A percentile compares a stretch with the other conserved stretches of the same genome.
Evolutionary conservation across 768 basidiomycete species (phyloP).

Genomic region (Boletales sp.): DNA sequence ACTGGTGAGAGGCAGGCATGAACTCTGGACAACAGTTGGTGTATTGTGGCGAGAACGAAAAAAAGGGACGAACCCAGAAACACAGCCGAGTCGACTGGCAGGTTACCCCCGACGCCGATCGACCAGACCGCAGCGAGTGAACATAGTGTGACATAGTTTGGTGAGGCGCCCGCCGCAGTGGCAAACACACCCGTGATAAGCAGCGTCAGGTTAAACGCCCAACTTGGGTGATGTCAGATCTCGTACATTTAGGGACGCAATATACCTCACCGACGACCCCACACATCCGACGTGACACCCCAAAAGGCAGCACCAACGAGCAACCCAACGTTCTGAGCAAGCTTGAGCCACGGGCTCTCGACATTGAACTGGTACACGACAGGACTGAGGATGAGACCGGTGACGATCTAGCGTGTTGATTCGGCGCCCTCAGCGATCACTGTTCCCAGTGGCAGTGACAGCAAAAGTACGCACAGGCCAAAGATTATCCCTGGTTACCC

Average conservation of each 20-base stretch:
- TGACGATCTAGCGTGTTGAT: constrained; percentile 46
- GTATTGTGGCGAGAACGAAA: neutral
- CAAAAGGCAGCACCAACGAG: constrained; percentile 68
- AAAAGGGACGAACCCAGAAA: constrained; percentile 55
- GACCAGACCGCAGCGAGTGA: constrained; percentile 55
- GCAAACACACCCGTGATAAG: constrained; percentile 67
- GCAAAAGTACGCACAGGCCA: constrained; percentile 55
- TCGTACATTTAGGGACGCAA: neutral
- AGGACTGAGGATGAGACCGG: constrained; percentile 60
- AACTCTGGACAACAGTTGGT: constrained; percentile 45
- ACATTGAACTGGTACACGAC: constrained; percentile 65
- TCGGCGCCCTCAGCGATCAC: neutral
- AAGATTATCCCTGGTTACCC: constrained; percentile 53
- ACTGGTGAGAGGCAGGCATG: constrained; percentile 68
- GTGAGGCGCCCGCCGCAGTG: constrained; percentile 56
- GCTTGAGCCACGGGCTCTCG: constrained; percentile 57
- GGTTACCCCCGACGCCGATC: constrained; percentile 69
- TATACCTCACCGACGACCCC: constrained; percentile 55
- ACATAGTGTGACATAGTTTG: constrained; percentile 48
- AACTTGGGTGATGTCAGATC: constrained; percentile 33
- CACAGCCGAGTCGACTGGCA: constrained; percentile 73
- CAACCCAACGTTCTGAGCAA: constrained; percentile 70
- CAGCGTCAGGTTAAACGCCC: constrained; percentile 69
- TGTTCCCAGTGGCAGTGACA: neutral
- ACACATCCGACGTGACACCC: constrained; percentile 66